These are phyloP conservation scores for Chrysanthemum lavandulifolium DNA, from an alignment of 129 eudicot genomes.

Conservation along the genomic window DNA sequence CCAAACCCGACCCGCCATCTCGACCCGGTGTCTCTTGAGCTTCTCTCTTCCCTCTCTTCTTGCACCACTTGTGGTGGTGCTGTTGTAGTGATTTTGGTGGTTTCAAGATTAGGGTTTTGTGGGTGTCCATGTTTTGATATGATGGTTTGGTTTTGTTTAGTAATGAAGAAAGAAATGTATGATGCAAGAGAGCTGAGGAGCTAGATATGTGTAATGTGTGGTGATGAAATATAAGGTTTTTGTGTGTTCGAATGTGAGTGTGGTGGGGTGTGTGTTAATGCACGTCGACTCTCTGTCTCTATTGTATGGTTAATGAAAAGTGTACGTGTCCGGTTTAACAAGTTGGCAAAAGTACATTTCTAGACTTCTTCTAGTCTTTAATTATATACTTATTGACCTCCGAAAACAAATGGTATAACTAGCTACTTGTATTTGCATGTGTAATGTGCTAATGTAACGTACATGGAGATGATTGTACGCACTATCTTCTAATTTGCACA, in stretches of 20 bases:
- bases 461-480: no score
- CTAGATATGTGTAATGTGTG: slow-evolving; percentile 8
- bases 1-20: slow-evolving; percentile 85
- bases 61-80: slow-evolving; percentile 1
- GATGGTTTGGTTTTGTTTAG: slow-evolving; percentile 21
- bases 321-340: slow-evolving; percentile 59
- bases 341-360: not conserved
- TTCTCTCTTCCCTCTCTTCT: slow-evolving; percentile 65
- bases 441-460: no score
- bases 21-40: slow-evolving; percentile 70
- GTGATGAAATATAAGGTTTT: no score
- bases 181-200: not conserved
- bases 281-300: slow-evolving; percentile 38
- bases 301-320: slow-evolving; percentile 68
- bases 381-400: no score
- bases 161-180: slow-evolving; percentile 6
- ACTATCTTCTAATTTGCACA: no score
- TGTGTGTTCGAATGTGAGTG: slow-evolving; percentile 12
- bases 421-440: no score
- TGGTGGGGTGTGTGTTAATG: slow-evolving; percentile 43
- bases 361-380: no score
- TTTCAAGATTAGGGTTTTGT: slow-evolving; percentile 19
- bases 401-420: no score
- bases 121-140: slow-evolving; percentile 15
- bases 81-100: slow-evolving; percentile 16